Percentiles rank a stretch among this genome's conserved stretches.
Conservation (phyloP, 306 rosid genomes). For the Vicia sativa region DNA sequence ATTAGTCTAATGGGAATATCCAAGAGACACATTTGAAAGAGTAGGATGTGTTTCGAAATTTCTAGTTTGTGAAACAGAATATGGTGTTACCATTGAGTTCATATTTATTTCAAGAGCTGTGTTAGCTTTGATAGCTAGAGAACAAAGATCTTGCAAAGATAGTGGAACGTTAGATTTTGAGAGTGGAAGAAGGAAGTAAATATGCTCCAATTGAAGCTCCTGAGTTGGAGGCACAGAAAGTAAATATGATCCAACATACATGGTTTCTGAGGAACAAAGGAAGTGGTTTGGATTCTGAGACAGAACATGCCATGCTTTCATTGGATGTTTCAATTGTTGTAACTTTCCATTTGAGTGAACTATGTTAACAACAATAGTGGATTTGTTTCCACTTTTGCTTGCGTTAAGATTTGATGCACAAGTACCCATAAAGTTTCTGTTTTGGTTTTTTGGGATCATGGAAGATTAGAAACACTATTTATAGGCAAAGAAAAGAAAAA, state of each 20-base stretch:
- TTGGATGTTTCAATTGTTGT: conserved; percentile 53
- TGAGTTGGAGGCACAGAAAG: conserved; percentile 39
- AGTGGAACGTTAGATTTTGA: conserved; percentile 43
- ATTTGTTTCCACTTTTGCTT: conserved; percentile 25
- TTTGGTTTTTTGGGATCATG: neutral
- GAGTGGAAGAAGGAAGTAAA: conserved; percentile 60
- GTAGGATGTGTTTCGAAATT: conserved; percentile 20
- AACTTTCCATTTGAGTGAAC: conserved; percentile 57
- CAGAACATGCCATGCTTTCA: conserved; percentile 52
- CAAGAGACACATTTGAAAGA: conserved; percentile 27
- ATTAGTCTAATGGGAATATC: conserved; percentile 21
- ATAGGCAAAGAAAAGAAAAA: conserved; percentile 23
- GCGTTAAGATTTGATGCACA: conserved; percentile 53
- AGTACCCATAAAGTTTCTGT: conserved; percentile 47
- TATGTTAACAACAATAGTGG: conserved; percentile 44
- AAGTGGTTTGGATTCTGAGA: conserved; percentile 59
- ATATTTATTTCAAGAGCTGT: conserved; percentile 43
- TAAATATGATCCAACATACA: conserved; percentile 47
- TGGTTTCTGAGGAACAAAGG: conserved; percentile 58
- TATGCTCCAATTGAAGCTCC: conserved; percentile 59
- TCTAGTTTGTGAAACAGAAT: conserved; percentile 1
- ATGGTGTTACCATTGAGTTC: neutral
- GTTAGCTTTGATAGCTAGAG: conserved; percentile 60
- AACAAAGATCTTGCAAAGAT: conserved; percentile 56
- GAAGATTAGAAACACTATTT: conserved; percentile 17